phyloP scores from a whole-genome alignment of 2,329 filamentous ascomycete species.

The Ambrosiella beaveri region DNA sequence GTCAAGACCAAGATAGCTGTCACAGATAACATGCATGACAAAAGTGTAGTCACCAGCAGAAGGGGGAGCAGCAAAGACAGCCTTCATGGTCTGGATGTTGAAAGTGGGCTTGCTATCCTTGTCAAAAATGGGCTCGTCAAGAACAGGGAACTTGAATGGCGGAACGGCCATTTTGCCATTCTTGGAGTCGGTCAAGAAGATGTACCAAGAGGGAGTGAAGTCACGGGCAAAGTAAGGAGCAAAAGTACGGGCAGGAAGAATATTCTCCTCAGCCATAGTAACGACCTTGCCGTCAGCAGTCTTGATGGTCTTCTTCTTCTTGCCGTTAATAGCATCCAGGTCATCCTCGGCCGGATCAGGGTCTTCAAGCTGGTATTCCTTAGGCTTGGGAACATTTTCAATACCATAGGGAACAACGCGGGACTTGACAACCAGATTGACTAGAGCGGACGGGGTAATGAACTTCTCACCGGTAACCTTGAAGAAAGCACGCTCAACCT shows the following conservation, averaged over 20 bases:
- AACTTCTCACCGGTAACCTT: constrained; percentile 91
- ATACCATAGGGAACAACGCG: constrained; percentile 81
- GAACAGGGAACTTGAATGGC: constrained; percentile 84
- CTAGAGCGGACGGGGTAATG: constrained; percentile 80
- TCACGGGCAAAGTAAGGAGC: constrained; percentile 84
- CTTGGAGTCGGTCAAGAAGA: constrained; percentile 87
- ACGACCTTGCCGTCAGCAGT: constrained; percentile 39
- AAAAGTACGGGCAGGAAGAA: constrained; percentile 71
- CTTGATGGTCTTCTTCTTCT: constrained; percentile 52
- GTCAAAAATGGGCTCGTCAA: constrained; percentile 76
- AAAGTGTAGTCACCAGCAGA: constrained; percentile 89
- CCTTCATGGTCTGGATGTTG: constrained; percentile 89
- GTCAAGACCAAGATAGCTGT: constrained; percentile 90
- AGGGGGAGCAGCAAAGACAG: constrained; percentile 88
- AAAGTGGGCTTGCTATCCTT: constrained; percentile 74
- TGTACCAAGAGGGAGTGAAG: constrained; percentile 78
- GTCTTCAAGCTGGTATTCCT: constrained; percentile 71
- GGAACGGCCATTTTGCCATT: constrained; percentile 93
- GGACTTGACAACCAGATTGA: constrained; percentile 87
- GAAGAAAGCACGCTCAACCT: constrained; percentile 89
- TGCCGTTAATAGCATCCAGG: constrained; percentile 65
- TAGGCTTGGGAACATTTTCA: constrained; percentile 53
- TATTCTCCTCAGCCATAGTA: constrained; percentile 40
- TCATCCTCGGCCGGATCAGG: constrained; percentile 87
- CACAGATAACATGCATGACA: constrained; percentile 81